phyloP scores from a whole-genome alignment of 75 land plant genomes.

The Pinus tabuliformis region DNA sequence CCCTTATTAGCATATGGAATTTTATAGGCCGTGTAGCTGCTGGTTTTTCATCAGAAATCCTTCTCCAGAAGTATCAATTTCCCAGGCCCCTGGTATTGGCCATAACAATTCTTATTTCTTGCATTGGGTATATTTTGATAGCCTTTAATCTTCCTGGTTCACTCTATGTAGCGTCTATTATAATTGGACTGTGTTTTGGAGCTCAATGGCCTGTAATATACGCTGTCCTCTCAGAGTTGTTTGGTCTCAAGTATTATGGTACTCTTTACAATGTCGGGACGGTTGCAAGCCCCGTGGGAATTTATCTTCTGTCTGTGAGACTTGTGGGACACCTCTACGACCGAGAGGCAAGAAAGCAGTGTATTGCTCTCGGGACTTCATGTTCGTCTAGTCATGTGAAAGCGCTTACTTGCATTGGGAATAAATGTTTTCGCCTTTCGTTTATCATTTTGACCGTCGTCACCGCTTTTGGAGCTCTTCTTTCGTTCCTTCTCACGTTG shows the following conservation, averaged over 20 bases:
- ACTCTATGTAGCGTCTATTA: constrained; percentile 45
- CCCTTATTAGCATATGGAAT: too few species aligned
- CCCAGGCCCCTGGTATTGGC: too few species aligned
- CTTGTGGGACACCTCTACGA: constrained; percentile 60
- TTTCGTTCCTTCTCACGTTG: constrained; percentile 20
- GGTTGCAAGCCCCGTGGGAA: constrained; percentile 9
- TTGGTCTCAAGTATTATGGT: constrained; percentile 68
- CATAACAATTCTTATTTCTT: not conserved
- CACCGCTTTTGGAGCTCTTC: constrained; percentile 14
- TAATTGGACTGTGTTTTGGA: constrained; percentile 34
- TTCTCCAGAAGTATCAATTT: too few species aligned
- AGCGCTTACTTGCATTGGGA: constrained; percentile 18
- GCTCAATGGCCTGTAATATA: constrained; percentile 25
- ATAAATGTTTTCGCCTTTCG: constrained; percentile 26
- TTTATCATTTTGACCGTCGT: constrained; percentile 26
- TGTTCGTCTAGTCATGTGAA: too few species aligned
- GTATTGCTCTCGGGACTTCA: too few species aligned
- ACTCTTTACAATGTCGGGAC: constrained; percentile 54
- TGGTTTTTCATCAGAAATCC: too few species aligned
- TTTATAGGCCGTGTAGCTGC: too few species aligned
- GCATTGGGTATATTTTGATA: constrained; percentile 32
- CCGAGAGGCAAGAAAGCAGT: constrained; percentile 47
- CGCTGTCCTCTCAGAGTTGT: constrained; percentile 60
- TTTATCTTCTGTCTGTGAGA: constrained; percentile 41
- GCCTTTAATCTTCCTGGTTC: constrained; percentile 31